Conservation (phyloP, 2,329 filamentous ascomycete genomes). For the Cladosporium sp. region DNA sequence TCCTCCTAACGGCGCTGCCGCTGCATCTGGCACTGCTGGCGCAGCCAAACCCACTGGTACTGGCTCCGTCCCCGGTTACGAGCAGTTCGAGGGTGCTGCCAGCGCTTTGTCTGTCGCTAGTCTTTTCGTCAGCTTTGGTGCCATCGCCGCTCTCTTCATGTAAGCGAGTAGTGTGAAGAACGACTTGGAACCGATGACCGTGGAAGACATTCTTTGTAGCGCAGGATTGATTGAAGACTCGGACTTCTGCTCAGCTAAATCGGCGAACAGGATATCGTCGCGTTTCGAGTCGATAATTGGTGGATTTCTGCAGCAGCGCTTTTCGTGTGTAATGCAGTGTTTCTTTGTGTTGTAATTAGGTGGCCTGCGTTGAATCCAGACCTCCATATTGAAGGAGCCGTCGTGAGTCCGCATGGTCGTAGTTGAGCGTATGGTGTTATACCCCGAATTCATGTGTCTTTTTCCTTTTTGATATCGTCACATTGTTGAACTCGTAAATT, state of each 20-base stretch:
- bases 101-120: constrained; percentile 24
- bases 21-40: constrained; percentile 6
- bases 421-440: constrained; percentile 18
- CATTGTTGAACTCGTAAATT: neutral
- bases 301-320: neutral
- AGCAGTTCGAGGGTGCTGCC: constrained; percentile 16
- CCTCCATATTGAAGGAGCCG: neutral
- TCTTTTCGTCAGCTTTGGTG: constrained; percentile 27
- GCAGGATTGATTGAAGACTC: neutral
- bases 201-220: constrained; percentile 8
- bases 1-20: neutral
- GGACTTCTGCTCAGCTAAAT: neutral
- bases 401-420: neutral
- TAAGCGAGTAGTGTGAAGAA: constrained; percentile 19
- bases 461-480: neutral
- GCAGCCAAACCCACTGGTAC: constrained; percentile 19
- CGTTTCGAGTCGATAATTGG: neutral
- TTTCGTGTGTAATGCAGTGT: neutral
- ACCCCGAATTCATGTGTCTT: constrained; percentile 13
- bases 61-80: constrained; percentile 13
- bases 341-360: constrained; percentile 14
- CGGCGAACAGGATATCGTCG: neutral
- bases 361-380: neutral
- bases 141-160: constrained; percentile 31
- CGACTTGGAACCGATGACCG: constrained; percentile 4